A percentile compares a stretch with the other conserved stretches of the same genome.
These are phyloP conservation scores for Phytophthora vignae DNA, from an alignment of 352 stramenopile genomes.

Conservation along the genomic window DNA sequence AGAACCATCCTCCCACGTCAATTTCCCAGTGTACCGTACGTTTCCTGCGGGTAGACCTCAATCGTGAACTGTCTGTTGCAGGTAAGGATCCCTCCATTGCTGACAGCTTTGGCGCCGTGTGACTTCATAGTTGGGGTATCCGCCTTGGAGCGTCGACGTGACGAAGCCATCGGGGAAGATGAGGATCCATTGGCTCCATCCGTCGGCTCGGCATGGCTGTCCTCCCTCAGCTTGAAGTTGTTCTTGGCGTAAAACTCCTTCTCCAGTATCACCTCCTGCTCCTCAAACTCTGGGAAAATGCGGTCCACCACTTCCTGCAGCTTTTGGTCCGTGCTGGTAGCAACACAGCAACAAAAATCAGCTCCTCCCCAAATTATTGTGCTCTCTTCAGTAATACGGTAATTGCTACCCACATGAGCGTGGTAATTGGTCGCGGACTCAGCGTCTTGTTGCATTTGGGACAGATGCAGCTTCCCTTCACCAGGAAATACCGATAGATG, in stretches of 20 bases:
- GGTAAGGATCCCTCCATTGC: constrained; percentile 1
- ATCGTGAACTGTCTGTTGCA: constrained; percentile 42
- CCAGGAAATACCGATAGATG: constrained; percentile 81
- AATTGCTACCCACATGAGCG: constrained; percentile 58
- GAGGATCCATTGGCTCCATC: constrained; percentile 16
- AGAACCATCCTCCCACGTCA: neutral
- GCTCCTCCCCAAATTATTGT: neutral
- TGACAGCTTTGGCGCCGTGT: constrained; percentile 2
- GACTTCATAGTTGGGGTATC: constrained; percentile 13
- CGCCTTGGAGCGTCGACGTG: constrained; percentile 18
- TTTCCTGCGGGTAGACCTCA: constrained; percentile 53
- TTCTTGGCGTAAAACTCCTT: constrained; percentile 71
- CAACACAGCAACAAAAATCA: constrained; percentile 4
- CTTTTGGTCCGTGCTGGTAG: constrained; percentile 70
- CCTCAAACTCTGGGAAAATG: constrained; percentile 76
- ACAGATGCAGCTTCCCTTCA: constrained; percentile 64
- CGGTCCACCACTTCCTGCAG: constrained; percentile 79
- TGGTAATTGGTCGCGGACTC: constrained; percentile 63
- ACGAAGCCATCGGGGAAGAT: constrained; percentile 13
- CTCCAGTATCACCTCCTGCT: constrained; percentile 55
- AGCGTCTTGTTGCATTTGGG: constrained; percentile 68
- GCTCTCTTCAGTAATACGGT: neutral
- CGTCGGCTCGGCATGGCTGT: neutral
- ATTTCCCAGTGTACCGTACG: constrained; percentile 26
- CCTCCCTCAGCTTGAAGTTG: constrained; percentile 61